Base-by-base conservation (phyloP, 2,329 filamentous ascomycete species). In the Rhytidhysteron rufulum region DNA sequence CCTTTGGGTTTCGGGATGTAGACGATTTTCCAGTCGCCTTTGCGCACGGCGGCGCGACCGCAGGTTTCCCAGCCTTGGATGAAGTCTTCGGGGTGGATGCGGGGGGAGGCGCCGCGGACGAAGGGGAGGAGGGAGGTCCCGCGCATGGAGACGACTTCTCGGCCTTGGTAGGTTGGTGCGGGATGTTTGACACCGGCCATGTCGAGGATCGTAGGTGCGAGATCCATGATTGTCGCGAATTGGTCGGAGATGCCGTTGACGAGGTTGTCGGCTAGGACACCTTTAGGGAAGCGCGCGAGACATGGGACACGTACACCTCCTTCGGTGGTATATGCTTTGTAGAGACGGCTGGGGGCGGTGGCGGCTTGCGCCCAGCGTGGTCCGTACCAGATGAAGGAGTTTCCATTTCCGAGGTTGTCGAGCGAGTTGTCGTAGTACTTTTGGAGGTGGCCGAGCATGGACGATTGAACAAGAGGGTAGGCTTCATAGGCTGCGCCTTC, bases 361-460 rank as follows among this genome's bases (percentile, higher is more conserved):
- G 73, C 68, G 21, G 74, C 74, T 52, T 73, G 70, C 1, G 76
- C 77, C 74, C 77, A 79, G 11, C 70, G 70, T 3, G 73, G 73
- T 2, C 78, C 78, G 47, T 81, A 81, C 78, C 78, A 82, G 42
- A 79, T 73, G 53, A 78, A 82, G 2, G 71, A 76, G 53, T 80
- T 66, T 34, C 62, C 73, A 36, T 76, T 71, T 9, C 79, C 79
- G 21, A 82, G 68, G 44, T 80, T 82, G 19, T 79, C 75, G 16
- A 80, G 66, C 27, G 64, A 65, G 52, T 80, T 80, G 58, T 79
- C 65, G 57, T 80, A 80, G 60, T 79, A 78, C 50, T 75, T 76
- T 47, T 75, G 63, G 20, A 79, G 57, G 48, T 78, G 74, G 3
- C 73, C 67, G 51, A 79, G 71, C 47, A 78, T 74, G 18, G 68